Evolutionary conservation across 306 rosid species (phyloP).

Genomic region (Castanea mollissima): DNA sequence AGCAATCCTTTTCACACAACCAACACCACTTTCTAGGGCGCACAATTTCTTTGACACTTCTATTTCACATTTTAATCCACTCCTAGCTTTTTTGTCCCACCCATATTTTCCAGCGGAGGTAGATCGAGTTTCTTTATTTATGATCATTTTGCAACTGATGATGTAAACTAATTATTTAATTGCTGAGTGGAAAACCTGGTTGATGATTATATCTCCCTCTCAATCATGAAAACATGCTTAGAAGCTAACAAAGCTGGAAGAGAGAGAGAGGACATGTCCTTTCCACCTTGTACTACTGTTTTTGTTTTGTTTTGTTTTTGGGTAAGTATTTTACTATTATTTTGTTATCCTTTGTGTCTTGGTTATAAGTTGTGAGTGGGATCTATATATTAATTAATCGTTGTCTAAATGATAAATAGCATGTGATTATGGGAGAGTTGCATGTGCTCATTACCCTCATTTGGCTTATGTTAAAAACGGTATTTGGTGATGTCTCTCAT

Average conservation of each 20-base stretch:
- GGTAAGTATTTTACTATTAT: background rate
- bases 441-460: background rate
- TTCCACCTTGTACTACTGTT: slow-evolving; percentile 2
- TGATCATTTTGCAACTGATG: background rate
- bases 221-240: slow-evolving; percentile 85
- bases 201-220: slow-evolving; percentile 43
- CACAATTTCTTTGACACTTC: slow-evolving; percentile 11
- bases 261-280: slow-evolving; percentile 6
- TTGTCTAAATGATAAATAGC: background rate
- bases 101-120: background rate
- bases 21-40: slow-evolving; percentile 36
- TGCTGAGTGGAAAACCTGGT: slow-evolving; percentile 33
- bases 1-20: slow-evolving; percentile 49
- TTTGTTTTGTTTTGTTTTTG: too few species aligned
- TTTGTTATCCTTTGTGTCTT: slow-evolving; percentile 7
- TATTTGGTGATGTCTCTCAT: background rate
- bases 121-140: background rate
- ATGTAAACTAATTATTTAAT: slow-evolving; percentile 27
- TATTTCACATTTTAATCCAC: slow-evolving; percentile 24
- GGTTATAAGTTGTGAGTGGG: slow-evolving; percentile 8
- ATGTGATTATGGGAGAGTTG: background rate
- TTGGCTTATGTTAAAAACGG: background rate
- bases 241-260: slow-evolving; percentile 56
- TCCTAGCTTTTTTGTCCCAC: background rate
- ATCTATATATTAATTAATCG: background rate